These are phyloP conservation scores for Coleophoma crateriformis DNA, from an alignment of 2,329 filamentous ascomycete species.

Conservation along the genomic window DNA sequence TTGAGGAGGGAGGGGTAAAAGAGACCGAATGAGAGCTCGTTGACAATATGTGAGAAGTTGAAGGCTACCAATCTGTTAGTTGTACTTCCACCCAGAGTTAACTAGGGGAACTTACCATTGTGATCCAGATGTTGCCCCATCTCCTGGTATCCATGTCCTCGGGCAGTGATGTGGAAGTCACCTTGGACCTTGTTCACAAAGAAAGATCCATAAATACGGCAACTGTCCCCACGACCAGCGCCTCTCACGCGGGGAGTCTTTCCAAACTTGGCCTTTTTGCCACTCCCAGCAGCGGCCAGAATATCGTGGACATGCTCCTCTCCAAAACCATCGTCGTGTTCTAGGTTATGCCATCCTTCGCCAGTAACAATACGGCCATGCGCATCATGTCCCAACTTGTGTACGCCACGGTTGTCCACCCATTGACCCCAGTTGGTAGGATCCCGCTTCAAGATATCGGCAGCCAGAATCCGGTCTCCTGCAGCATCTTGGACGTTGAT, in stretches of 20 bases:
- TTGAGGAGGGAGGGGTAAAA: conserved; percentile 93
- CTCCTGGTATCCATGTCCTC: conserved; percentile 91
- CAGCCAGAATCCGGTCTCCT: conserved; percentile 86
- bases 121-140: conserved; percentile 77
- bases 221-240: conserved; percentile 53
- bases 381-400: conserved; percentile 50
- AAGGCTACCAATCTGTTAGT: conserved; percentile 55
- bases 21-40: conserved; percentile 93
- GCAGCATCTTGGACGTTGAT: conserved; percentile 96
- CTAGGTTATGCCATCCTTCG: conserved; percentile 50
- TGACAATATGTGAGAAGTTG: conserved; percentile 97
- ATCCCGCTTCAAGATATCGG: conserved; percentile 66
- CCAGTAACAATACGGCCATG: conserved; percentile 50
- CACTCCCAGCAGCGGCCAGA: conserved; percentile 61
- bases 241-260: conserved; percentile 64
- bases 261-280: conserved; percentile 58
- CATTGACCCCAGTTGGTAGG: conserved; percentile 78
- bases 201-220: conserved; percentile 83
- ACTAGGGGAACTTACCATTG: conserved; percentile 47
- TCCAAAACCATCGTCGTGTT: conserved; percentile 61
- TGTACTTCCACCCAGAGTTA: background rate
- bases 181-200: conserved; percentile 96
- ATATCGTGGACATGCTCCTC: conserved; percentile 93
- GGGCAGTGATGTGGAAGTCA: conserved; percentile 94
- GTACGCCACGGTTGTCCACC: conserved; percentile 65